Base-by-base conservation (phyloP, 805 yeast genomes). In the Lipomyces oligophaga region DNA sequence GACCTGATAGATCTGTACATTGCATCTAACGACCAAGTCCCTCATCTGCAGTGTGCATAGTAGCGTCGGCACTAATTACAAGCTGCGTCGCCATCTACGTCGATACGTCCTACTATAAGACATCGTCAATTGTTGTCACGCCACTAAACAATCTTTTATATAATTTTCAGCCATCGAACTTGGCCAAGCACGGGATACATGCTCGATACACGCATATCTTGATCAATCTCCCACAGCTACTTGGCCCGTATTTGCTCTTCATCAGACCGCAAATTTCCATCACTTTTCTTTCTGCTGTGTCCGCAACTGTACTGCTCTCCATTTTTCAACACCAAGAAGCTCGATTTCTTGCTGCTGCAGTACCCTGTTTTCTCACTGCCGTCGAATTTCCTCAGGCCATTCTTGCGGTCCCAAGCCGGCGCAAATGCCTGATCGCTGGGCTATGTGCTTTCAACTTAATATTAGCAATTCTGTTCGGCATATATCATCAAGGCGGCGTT, bases 301-400 rank as follows among this genome's bases (percentile, higher is more conserved):
- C 95, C 3, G 94, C 88, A 0, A 22, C 85, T 1, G 3, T 70
- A 0, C 44, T 78, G 3, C 68, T 93, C 22, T 86, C 97, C 0
- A 2, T 78, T 0, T 73, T 87, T 19, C 95, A 94, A 13, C 99
- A 93, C 63, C 99, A 93, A 64, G 99, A 93, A 62, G 71, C 87
- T n/a, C 70, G 99, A 43, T 93, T 93, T 62, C 66, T 94, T 35
- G 62, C 80, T 0, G 97, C 98, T 0, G 60, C 83, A 18, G 68
- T 84, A 1, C 97, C 98, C 0, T 66, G 89, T 8, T 60, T 79
- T 6, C 75, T 57, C 42, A 54, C 63, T 10, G 51, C 61, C 34
- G 6, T 40, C 49, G 18, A 53, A 16, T 18, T 53, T 6, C 50
- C 63, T 13, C 24, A 41, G 15, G 6, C 22, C 16, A 27, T 42